phyloP scores from a whole-genome alignment of 2,329 filamentous ascomycete species.

The Cordyceps fumosorosea region DNA sequence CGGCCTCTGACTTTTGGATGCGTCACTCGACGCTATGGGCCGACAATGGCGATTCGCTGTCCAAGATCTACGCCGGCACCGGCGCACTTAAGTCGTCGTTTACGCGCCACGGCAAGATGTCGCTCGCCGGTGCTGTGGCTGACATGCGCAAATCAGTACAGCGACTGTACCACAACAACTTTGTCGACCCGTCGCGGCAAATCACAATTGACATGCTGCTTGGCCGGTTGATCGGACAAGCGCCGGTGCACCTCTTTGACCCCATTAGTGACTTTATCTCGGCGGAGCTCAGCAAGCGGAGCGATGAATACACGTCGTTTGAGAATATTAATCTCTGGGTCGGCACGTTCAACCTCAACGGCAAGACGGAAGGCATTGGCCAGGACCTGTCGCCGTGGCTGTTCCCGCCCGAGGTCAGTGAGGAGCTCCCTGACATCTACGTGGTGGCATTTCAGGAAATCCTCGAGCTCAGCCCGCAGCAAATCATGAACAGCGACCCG shows the following conservation, averaged over 20 bases:
- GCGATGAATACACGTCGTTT: slow-evolving; percentile 67
- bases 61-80: slow-evolving; percentile 93
- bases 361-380: slow-evolving; percentile 68
- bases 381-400: slow-evolving; percentile 84
- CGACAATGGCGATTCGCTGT: slow-evolving; percentile 90
- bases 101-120: slow-evolving; percentile 93
- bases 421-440: slow-evolving; percentile 73
- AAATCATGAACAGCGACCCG: slow-evolving; percentile 98
- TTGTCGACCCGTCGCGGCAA: slow-evolving; percentile 85
- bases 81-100: slow-evolving; percentile 94
- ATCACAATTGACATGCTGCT: slow-evolving; percentile 92
- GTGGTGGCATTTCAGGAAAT: slow-evolving; percentile 96
- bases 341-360: slow-evolving; percentile 94
- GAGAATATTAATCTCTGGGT: slow-evolving; percentile 73
- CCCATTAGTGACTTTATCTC: slow-evolving; percentile 90
- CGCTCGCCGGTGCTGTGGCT: slow-evolving; percentile 84
- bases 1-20: slow-evolving; percentile 80
- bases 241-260: slow-evolving; percentile 80
- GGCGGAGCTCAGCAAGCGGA: slow-evolving; percentile 61
- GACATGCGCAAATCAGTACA: slow-evolving; percentile 93
- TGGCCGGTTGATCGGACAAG: slow-evolving; percentile 76
- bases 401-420: slow-evolving; percentile 52
- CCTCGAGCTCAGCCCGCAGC: slow-evolving; percentile 93
- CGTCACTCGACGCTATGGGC: slow-evolving; percentile 92
- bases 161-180: slow-evolving; percentile 94